Base-by-base conservation (phyloP, 2,329 filamentous ascomycete genomes). In the Passalora sequoiae region DNA sequence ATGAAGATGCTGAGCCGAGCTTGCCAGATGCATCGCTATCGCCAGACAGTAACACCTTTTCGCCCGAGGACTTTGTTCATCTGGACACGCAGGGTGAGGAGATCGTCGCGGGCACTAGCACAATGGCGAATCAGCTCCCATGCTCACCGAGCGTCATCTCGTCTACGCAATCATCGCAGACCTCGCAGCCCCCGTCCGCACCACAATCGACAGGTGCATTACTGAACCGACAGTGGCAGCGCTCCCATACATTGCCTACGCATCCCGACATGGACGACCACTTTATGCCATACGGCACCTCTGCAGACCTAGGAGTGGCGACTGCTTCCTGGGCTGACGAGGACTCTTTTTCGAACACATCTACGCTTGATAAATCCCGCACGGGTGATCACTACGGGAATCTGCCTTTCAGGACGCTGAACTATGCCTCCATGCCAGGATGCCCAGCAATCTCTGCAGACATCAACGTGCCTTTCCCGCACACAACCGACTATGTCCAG, bases 11-110 rank as follows among this genome's bases (percentile, higher is more conserved):
- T n/a, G 46, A 50, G 24, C 39, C 40, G 12, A 48, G 50, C 20
- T 51, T 44, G 13, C 50, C 52, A 3, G 35, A 45, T 33, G 33
- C 43, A 20, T 48, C 54, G 6, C 51, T 42, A 7, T 54, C 46
- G 28, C 51, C 52, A 8, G 49, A 35, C 12, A 52, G 49, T 38
- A 39, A 50, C 17, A 44, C 31, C 21, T 31, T 33, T 32, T 32
- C 43, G 6, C 47, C 40, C 5, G 50, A 48, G n/a, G 50, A 49
- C 38, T 57, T 53, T 51, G 52, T 57, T 20, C 43, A 50, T 20
- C 42, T 51, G 29, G 43, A 16, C 24, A 38, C 35, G 24, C 38
- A 36, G 44, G 37, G 31, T 38, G 38, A 43, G 13, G 12, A 38
- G 38, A 40, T 27, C 22, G 38, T n/a, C 21, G 25, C 5, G 13